A percentile compares a stretch with the other conserved stretches of the same genome.
Conservation (phyloP, 1,284 basidiomycete species). For the Apiotrichum veenhuisii region DNA sequence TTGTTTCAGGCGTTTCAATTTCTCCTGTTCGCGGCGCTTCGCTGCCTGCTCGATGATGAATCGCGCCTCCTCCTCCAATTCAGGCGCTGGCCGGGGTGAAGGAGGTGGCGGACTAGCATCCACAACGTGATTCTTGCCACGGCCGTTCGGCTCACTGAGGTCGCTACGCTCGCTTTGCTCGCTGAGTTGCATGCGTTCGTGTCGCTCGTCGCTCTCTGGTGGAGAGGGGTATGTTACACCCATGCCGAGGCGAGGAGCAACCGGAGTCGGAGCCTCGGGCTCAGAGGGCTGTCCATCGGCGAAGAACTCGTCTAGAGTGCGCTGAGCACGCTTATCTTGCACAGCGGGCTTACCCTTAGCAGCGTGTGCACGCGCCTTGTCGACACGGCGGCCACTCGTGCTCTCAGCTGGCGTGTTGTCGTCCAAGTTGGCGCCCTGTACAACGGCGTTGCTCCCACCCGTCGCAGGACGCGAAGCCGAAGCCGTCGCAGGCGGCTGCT, state of each 20-base stretch:
- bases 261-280: neutral
- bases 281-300: neutral
- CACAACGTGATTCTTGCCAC: neutral
- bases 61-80: constrained; percentile 21
- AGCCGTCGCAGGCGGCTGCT: neutral
- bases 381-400: neutral
- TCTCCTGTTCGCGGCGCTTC: neutral
- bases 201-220: constrained; percentile 26
- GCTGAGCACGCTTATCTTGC: neutral
- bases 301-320: neutral
- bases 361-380: neutral
- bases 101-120: no score
- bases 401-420: neutral
- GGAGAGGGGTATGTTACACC: constrained; percentile 19
- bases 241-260: neutral
- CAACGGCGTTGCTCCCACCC: neutral
- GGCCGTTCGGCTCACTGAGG: neutral
- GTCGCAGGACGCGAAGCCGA: neutral
- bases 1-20: neutral
- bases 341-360: neutral
- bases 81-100: neutral
- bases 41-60: constrained; percentile 29
- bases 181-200: neutral
- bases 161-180: neutral
- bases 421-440: neutral